A percentile compares a stretch with the other conserved stretches of the same genome.
phyloP scores from a whole-genome alignment of 2,329 filamentous ascomycete genomes.

The Aurifilum marmelostoma region DNA sequence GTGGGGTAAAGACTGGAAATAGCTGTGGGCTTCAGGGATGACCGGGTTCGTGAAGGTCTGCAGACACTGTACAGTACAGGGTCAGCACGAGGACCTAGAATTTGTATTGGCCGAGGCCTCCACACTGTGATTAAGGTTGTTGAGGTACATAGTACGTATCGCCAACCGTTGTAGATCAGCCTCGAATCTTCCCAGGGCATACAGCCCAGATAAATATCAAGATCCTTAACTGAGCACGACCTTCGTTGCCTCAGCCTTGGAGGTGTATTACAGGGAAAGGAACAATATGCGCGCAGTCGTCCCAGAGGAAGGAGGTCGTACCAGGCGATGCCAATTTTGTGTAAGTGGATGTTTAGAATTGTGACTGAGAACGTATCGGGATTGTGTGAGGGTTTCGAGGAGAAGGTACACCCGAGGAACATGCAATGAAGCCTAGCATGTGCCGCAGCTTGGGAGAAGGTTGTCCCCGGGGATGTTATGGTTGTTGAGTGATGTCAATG shows the following conservation, averaged over 20 bases:
- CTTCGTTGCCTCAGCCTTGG: neutral
- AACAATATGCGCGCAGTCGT: neutral
- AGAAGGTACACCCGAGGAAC: neutral
- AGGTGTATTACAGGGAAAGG: neutral
- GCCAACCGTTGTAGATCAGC: conserved; percentile 1
- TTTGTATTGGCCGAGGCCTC: conserved; percentile 8
- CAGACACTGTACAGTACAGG: conserved; percentile 3
- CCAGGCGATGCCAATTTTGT: neutral
- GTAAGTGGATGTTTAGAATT: neutral
- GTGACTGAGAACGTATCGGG: neutral
- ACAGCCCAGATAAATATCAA: neutral
- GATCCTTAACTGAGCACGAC: neutral
- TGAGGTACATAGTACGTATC: conserved; percentile 2
- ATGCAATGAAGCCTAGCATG: neutral
- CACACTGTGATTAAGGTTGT: conserved; percentile 19
- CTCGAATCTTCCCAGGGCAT: neutral
- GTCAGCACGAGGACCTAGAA: conserved; percentile 9
- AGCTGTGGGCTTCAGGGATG: conserved; percentile 17
- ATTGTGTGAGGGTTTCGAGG: neutral
- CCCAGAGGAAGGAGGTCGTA: neutral
- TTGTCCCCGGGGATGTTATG: neutral
- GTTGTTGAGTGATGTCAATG: neutral
- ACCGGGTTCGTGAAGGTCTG: conserved; percentile 10
- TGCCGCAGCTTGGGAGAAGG: neutral
- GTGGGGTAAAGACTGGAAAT: conserved; percentile 6